Evolutionary conservation across 306 rosid species (phyloP).

Genomic region (Prunus davidiana): DNA sequence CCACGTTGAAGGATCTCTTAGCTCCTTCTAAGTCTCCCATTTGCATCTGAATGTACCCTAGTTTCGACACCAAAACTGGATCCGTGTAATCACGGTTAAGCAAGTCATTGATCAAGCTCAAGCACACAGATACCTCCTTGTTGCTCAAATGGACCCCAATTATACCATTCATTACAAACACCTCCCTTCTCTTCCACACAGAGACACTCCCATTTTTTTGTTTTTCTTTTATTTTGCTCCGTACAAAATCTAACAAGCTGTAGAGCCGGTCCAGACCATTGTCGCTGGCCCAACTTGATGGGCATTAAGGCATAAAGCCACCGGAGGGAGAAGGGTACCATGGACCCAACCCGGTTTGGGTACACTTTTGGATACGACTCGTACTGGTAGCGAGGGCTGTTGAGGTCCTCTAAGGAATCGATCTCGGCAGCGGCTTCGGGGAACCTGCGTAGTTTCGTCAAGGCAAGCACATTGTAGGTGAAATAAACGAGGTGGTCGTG

Average conservation of each 20-base stretch:
- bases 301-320: slow-evolving; percentile 77
- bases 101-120: slow-evolving; percentile 51
- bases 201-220: slow-evolving; percentile 28
- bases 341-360: slow-evolving; percentile 67
- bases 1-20: slow-evolving; percentile 54
- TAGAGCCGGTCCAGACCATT: slow-evolving; percentile 79
- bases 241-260: slow-evolving; percentile 59
- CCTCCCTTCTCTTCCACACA: slow-evolving; percentile 63
- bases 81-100: slow-evolving; percentile 41
- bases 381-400: slow-evolving; percentile 57
- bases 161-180: slow-evolving; percentile 59
- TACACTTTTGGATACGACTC: slow-evolving; percentile 64
- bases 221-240: slow-evolving; percentile 38
- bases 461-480: slow-evolving; percentile 76
- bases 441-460: slow-evolving; percentile 81
- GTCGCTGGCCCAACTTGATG: slow-evolving; percentile 64
- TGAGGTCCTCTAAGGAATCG: slow-evolving; percentile 74
- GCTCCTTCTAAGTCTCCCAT: slow-evolving; percentile 85
- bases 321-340: slow-evolving; percentile 90
- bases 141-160: slow-evolving; percentile 68
- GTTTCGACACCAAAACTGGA: slow-evolving; percentile 61
- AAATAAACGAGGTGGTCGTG: slow-evolving; percentile 84
- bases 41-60: slow-evolving; percentile 83
- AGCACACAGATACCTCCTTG: slow-evolving; percentile 64
- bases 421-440: slow-evolving; percentile 75